Evolutionary conservation across 2,329 filamentous ascomycete genomes (phyloP).

Genomic region (Penicillium occitanis): DNA sequence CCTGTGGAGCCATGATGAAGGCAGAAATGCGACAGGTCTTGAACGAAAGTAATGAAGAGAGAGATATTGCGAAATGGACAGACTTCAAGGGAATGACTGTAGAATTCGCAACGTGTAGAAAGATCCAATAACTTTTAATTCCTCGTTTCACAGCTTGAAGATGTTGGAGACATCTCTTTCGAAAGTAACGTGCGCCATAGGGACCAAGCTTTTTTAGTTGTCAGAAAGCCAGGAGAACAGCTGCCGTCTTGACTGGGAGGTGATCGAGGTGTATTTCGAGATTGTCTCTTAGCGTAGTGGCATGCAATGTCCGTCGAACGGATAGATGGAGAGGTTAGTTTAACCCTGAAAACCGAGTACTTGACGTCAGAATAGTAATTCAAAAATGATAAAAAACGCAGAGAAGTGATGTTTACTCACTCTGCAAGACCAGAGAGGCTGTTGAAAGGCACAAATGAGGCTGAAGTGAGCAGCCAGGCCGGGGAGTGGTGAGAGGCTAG

Average conservation of each 20-base stretch:
- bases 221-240: constrained; percentile 21
- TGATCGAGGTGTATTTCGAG: constrained; percentile 6
- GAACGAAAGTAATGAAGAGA: neutral
- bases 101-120: constrained; percentile 28
- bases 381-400: neutral
- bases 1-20: constrained; percentile 36
- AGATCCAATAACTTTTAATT: constrained; percentile 40
- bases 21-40: constrained; percentile 2
- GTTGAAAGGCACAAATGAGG: constrained; percentile 11
- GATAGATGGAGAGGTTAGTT: neutral
- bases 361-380: neutral
- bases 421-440: neutral
- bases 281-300: constrained; percentile 7
- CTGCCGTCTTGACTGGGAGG: constrained; percentile 23
- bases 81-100: constrained; percentile 24
- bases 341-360: neutral
- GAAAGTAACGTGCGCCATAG: constrained; percentile 44
- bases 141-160: constrained; percentile 45
- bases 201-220: constrained; percentile 29
- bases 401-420: neutral
- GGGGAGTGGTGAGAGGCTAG: neutral
- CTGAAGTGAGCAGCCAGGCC: constrained; percentile 14
- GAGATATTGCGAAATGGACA: neutral
- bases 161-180: constrained; percentile 48
- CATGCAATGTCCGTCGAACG: neutral